phyloP scores from a whole-genome alignment of 2,329 filamentous ascomycete species.

The Daldinia eschscholtzii region DNA sequence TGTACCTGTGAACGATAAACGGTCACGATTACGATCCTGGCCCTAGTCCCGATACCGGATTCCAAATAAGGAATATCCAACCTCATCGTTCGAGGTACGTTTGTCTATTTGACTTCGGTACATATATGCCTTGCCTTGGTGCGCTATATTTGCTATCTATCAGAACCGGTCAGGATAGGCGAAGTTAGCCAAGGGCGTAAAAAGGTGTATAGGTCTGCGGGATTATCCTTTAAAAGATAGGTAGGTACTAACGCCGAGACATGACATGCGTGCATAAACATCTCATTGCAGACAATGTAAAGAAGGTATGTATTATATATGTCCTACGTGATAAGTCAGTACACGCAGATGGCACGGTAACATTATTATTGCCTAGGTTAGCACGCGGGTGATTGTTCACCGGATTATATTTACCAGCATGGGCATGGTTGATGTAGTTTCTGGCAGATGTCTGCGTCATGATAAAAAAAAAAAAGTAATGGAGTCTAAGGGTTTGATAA shows the following conservation, averaged over 20 bases:
- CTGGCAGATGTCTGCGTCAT: constrained; percentile 13
- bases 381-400: background rate
- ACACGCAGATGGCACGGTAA: constrained; percentile 18
- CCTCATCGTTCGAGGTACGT: constrained; percentile 5
- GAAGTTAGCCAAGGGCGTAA: constrained; percentile 12
- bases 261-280: constrained; percentile 13
- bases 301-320: background rate
- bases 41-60: constrained; percentile 28
- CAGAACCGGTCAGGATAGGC: constrained; percentile 15
- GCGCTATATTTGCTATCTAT: constrained; percentile 26
- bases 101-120: constrained; percentile 1
- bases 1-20: constrained; percentile 6
- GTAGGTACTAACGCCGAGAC: background rate
- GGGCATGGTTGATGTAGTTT: constrained; percentile 4
- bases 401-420: background rate
- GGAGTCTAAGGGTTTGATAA: constrained; percentile 3
- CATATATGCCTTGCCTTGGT: constrained; percentile 9
- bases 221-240: constrained; percentile 34
- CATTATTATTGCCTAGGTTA: constrained; percentile 17
- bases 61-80: background rate
- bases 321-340: constrained; percentile 10
- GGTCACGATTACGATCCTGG: constrained; percentile 10
- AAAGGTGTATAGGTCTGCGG: constrained; percentile 32
- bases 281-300: background rate
- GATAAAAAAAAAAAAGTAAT: constrained; percentile 11